Evolutionary conservation across 345 rosid genomes (phyloP), one percentile per base, ranked within the genome.

Genomic region (Rhodomyrtus tomentosa): DNA sequence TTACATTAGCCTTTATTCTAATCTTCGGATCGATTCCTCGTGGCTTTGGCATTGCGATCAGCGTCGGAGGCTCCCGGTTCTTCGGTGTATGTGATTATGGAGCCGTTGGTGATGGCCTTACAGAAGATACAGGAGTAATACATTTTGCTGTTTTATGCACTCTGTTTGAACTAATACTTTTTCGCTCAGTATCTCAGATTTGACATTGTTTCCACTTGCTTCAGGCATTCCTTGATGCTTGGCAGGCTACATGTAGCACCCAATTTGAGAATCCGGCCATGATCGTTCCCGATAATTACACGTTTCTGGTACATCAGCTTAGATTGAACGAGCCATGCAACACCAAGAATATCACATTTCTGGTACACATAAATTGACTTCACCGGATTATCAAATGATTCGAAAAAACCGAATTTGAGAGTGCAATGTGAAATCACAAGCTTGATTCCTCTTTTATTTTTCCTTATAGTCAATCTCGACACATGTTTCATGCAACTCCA

Each of bases 161-260:
- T 32, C 74, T 5, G 2, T 59, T 59, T 62, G 22, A 7, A 29
- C 74, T 7, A 7, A 16, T 29, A 62, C 11, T 32, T 62, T 62
- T 62, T 32, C 22, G 9, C 51, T 62, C 74, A 29, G 40, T 7
- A 2, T 62, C 11, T 62, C 5, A 11, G 74, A 62, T 62, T 62
- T 62, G 42, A 16, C 42, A 1, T 7, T 29, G 42, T 62, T 15
- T 40, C 74, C 40, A 62, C 74, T 25, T 3, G 14, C 50, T 82
- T 20, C 82, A 91, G 93, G 92, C 91, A 36, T 87, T 91, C 82
- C 50, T 86, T 25, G 50, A 85, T 50, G 88, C 90, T 62, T 91
- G 90, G 91, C 62, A 89, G 83, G 88, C 59, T 12, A 42, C 89
- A 24, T 91, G 93, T 7, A 56, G 50, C 25, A 21, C 22, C 4